Evolutionary conservation across 2,329 filamentous ascomycete genomes (phyloP), one percentile per base, ranked within the genome.

Genomic region (Claviceps arundinis): DNA sequence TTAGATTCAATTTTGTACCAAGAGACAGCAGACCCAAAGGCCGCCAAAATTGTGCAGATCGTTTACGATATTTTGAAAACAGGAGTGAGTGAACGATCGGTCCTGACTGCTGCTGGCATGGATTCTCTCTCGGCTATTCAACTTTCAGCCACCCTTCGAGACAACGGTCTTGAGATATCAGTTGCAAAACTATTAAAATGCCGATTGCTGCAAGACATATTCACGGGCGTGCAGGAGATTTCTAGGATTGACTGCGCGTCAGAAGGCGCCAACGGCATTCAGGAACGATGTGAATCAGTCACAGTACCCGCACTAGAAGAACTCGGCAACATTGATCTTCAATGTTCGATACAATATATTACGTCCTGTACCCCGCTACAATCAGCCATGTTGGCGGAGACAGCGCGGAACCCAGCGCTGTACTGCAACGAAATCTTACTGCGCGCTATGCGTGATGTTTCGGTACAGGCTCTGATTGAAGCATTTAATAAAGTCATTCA

Each of bases 401-500:
- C 87, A 0, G 66, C 73, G 2, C 72, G 70, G 17, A 72, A 82
- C 54, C 56, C 72, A 2, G 68, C 67, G 47, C 74, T 82, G 7
- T 95, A 96, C 62, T 86, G 84, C 67, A 96, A 95, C 59, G 83
- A 82, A 71, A 70, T 93, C 11, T 77, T 85, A 58, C 63, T 94
- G 1, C 70, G 78, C n/a, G 67, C 86, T 11, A 63, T 73, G 0
- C 45, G 63, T 0, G 55, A 59, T 0, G 60, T 71, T 37, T 58
- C 61, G 1, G 38, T 63, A 1, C 57, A 69, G 0, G 57, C 69
- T 13, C 64, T 89, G 5, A 62, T 62, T 1, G 59, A 66, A 1
- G 77, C 78, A 8, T 70, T 90, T 26, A 52, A 59, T 1, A 58
- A 64, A 0, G 59, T 89, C 6, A 70, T 74, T 7, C 53, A 68